Evolutionary conservation across 176 grass and related monocot species (phyloP).

Genomic region (Puccinellia tenuiflora): DNA sequence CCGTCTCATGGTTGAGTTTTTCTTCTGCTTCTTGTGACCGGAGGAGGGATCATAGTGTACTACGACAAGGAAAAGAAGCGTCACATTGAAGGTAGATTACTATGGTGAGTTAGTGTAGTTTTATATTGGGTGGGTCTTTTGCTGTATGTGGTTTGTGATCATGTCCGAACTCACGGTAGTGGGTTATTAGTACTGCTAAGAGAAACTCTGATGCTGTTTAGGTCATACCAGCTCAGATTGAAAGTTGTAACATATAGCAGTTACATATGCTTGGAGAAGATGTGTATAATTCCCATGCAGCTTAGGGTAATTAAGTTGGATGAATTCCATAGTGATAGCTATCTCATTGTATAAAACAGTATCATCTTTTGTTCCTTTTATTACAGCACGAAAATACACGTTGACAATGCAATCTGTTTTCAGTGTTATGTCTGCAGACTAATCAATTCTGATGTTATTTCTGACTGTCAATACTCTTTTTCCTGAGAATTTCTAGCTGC

Average conservation of each 20-base stretch:
- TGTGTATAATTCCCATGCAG: background rate
- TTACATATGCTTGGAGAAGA: background rate
- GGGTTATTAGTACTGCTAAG: background rate
- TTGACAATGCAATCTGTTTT: background rate
- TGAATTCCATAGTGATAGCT: background rate
- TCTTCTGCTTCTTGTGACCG: constrained; percentile 72
- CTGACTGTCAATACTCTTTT: background rate
- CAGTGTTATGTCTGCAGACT: background rate
- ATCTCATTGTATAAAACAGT: too few relatives aligned
- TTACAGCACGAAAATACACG: background rate
- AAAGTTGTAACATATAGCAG: background rate
- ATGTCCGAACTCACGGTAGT: background rate
- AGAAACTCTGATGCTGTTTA: background rate
- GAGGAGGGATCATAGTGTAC: constrained; percentile 66
- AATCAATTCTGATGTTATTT: background rate
- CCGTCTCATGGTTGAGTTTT: constrained; percentile 83
- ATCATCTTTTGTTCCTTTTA: background rate
- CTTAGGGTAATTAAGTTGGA: background rate
- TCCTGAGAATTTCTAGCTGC: background rate
- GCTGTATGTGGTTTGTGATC: background rate
- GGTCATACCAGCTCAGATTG: background rate
- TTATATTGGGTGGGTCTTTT: background rate
- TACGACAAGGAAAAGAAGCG: constrained; percentile 77
- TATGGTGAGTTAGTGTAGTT: constrained; percentile 57
- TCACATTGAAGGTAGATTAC: constrained; percentile 89